These are phyloP conservation scores for Pharnaceum exiguum DNA, from an alignment of 148 eudicot species.

Conservation along the genomic window DNA sequence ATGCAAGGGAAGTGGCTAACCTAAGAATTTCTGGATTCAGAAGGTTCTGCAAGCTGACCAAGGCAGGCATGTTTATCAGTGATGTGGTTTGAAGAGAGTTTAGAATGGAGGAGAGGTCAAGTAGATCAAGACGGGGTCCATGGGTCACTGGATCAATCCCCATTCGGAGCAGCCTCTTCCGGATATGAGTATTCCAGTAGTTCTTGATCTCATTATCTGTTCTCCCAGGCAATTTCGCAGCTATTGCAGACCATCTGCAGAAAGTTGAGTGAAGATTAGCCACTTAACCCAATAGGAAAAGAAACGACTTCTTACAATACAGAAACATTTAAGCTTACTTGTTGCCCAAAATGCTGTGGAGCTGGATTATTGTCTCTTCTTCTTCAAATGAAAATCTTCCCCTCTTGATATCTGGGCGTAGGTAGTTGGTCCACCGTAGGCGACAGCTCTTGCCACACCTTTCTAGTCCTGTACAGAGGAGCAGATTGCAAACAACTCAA, in stretches of 20 bases:
- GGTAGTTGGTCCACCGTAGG: constrained; percentile 74
- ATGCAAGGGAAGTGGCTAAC: constrained; percentile 46
- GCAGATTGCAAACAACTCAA: not conserved
- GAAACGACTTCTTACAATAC: not conserved
- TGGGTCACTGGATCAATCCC: constrained; percentile 84
- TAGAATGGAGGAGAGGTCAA: constrained; percentile 49
- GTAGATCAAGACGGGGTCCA: constrained; percentile 64
- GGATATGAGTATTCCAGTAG: constrained; percentile 76
- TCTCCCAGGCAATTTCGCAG: constrained; percentile 68
- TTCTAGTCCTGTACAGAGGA: constrained; percentile 40
- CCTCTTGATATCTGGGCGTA: constrained; percentile 76
- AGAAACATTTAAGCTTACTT: constrained; percentile 40
- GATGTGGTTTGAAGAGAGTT: constrained; percentile 32
- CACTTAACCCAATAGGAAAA: not conserved
- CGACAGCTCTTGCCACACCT: constrained; percentile 88
- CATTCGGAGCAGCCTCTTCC: constrained; percentile 64
- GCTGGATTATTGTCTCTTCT: constrained; percentile 70
- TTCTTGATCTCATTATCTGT: constrained; percentile 81
- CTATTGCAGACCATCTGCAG: constrained; percentile 74
- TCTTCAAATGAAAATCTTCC: constrained; percentile 72
- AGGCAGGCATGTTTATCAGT: constrained; percentile 32
- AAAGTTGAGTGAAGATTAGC: not conserved
- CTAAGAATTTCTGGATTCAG: constrained; percentile 57
- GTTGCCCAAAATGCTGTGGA: constrained; percentile 71
- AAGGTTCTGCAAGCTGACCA: constrained; percentile 32